Evolutionary conservation across 345 rosid species (phyloP).

Genomic region (Syzygium jambos): DNA sequence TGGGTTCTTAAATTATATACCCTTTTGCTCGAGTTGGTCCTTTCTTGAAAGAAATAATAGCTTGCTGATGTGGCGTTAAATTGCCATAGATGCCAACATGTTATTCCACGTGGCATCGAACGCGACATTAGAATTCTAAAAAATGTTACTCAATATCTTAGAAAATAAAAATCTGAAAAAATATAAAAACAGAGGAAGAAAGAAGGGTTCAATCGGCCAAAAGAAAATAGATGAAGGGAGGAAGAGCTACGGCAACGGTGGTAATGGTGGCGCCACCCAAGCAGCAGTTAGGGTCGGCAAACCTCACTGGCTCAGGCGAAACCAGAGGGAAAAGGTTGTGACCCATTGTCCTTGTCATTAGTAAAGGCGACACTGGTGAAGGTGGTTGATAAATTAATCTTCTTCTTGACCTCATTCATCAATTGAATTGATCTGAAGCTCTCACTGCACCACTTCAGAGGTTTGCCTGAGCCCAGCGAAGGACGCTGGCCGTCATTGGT

Average conservation of each 20-base stretch:
- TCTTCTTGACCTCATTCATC: background rate
- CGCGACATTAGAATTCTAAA: background rate
- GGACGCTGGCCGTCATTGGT: background rate
- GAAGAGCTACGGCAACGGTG: background rate
- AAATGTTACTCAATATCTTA: background rate
- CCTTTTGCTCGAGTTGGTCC: background rate
- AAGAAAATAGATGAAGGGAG: background rate
- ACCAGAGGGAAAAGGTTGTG: background rate
- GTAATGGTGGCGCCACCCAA: background rate
- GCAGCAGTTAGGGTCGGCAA: background rate
- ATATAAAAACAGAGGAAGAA: background rate
- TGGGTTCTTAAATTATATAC: background rate
- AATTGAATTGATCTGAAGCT: background rate
- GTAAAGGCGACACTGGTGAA: background rate
- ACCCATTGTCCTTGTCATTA: background rate
- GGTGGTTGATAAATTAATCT: background rate
- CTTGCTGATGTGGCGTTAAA: background rate
- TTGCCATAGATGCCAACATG: background rate
- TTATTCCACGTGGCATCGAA: background rate
- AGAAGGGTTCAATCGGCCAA: background rate
- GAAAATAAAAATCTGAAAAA: background rate
- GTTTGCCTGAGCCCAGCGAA: background rate
- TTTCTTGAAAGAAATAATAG: background rate
- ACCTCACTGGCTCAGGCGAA: background rate
- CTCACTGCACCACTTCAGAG: background rate